Evolutionary conservation across 306 rosid genomes (phyloP), one percentile per base, ranked within the genome.

Genomic region (Cucurbita pepo): DNA sequence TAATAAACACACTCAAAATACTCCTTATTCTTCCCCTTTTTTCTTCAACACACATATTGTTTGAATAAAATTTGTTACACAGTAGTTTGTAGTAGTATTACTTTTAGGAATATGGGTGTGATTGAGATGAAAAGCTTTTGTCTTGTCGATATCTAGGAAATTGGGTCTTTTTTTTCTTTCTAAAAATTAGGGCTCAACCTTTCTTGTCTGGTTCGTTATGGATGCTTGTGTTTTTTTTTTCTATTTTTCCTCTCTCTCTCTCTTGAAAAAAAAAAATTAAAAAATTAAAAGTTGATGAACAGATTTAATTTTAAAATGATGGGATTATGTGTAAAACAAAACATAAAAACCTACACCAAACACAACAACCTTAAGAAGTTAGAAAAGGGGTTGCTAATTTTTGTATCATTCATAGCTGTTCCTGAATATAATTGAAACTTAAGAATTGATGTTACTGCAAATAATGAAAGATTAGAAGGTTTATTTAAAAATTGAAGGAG

Each of bases 121-220:
- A 19, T 44, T 66, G 19, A 66, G 18, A 43, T 16, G 14, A 41
- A 66, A 66, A 45, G 56, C 56, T 45, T 66, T 66, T 21, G 56
- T 21, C 41, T 66, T 66, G 72, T 66, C 56, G 37, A 66, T 11
- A 11, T 66, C 53, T 65, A 30, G 72, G 72, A 56, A 66, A 66
- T 65, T 44, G 72, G 54, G 56, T 45, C 0, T 6, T 66, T 62
- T 38, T 56, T 56, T 56, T 30, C 0, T 22, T 7, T 47, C n/a
- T 62, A 62, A 21, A 45, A 21, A 45, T 30, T 66, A 18, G n/a
- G 55, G 38, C 54, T 21, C 40, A 66, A 47, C 19, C 72, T 64
- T 64, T 64, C 71, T 41, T 64, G 52, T 64, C 71, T 64, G 37
- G 37, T 66, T 66, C 56, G 72, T 66, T 66, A 66, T 47, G 56